These are phyloP conservation scores for Biscogniauxia sp. DNA, from an alignment of 2,329 filamentous ascomycete species.

Conservation along the genomic window DNA sequence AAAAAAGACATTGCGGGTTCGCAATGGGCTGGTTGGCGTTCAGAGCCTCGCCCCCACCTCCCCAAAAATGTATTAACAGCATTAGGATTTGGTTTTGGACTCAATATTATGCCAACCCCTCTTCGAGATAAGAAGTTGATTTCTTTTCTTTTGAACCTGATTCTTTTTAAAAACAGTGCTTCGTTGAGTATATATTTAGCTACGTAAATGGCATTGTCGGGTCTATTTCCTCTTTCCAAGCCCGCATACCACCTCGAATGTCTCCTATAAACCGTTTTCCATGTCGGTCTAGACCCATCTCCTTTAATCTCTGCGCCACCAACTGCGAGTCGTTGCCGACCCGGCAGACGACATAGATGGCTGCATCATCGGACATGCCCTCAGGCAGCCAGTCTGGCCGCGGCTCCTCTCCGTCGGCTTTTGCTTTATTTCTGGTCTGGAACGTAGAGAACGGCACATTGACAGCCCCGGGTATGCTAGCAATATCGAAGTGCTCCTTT, in stretches of 20 bases:
- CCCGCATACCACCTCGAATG: conserved; percentile 67
- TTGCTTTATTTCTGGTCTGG: conserved; percentile 28
- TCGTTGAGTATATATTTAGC: conserved; percentile 3
- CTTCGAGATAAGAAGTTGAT: conserved; percentile 10
- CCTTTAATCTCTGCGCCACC: conserved; percentile 63
- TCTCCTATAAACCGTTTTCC: conserved; percentile 64
- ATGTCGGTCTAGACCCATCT: conserved; percentile 51
- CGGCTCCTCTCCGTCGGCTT: conserved; percentile 15
- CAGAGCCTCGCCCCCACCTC: conserved; percentile 27
- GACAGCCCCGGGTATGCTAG: conserved; percentile 69
- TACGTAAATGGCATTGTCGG: conserved; percentile 52
- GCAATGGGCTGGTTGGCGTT: conserved; percentile 28
- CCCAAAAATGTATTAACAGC: conserved; percentile 25
- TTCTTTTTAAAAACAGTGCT: neutral
- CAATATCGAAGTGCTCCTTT: conserved; percentile 79
- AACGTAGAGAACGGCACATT: conserved; percentile 68
- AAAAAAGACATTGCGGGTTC: conserved; percentile 14
- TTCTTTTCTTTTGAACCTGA: neutral
- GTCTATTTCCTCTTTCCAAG: conserved; percentile 72
- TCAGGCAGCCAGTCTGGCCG: conserved; percentile 39
- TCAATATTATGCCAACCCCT: conserved; percentile 27
- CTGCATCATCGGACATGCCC: conserved; percentile 40
- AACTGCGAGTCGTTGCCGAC: conserved; percentile 78
- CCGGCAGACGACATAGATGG: conserved; percentile 71
- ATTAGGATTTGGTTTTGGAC: conserved; percentile 20